Base-by-base conservation (phyloP, 331 rosid species). In the Quercus phellos region DNA sequence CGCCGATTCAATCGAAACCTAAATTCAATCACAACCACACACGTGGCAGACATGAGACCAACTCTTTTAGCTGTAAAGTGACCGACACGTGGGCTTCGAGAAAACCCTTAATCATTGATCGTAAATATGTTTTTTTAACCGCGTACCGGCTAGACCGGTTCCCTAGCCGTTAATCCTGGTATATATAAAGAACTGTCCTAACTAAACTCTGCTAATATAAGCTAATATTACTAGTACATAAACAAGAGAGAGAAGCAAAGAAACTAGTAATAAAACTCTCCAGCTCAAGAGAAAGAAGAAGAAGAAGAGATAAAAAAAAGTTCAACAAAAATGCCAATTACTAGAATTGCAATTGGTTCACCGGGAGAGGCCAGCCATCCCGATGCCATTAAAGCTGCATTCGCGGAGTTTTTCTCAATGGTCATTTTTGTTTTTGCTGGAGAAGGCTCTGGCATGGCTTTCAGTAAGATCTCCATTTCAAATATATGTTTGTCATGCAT, bases 391-490 rank as follows among this genome's bases (percentile, higher is more conserved):
- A 87, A 89, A 80, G 96, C 96, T 0, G 93, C 90, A 5, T 78
- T 88, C 1, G 90, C 98, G 0, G 98, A 93, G 72, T 90, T 93
- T 78, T 93, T 93, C 73, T 93, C 98, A 1, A 93, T 81, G 93
- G 54, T 90, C 17, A 90, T 93, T 68, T 93, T 93, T 77, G 94
- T 93, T 22, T 93, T 93, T 73, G 96, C 98, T 70, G 98, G 98
- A 1, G 90, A 90, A 87, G 98, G 96, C 66, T 93, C 94, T 55
- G 96, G 93, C 79, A 85, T 90, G 92, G 98, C 98, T 71, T 89
- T 87, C 55, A 80, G 96, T 90, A 76, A 83, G 88, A 46, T 76
- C 19, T 14, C 42, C 9, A 24, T 7, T 35, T 54, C 19, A 14
- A 69, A 29, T 13, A 58, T 27, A 46, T 7, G 21, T 11, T 46